Base-by-base conservation (phyloP, 208 protist species). In the Leishmania gerbilli region DNA sequence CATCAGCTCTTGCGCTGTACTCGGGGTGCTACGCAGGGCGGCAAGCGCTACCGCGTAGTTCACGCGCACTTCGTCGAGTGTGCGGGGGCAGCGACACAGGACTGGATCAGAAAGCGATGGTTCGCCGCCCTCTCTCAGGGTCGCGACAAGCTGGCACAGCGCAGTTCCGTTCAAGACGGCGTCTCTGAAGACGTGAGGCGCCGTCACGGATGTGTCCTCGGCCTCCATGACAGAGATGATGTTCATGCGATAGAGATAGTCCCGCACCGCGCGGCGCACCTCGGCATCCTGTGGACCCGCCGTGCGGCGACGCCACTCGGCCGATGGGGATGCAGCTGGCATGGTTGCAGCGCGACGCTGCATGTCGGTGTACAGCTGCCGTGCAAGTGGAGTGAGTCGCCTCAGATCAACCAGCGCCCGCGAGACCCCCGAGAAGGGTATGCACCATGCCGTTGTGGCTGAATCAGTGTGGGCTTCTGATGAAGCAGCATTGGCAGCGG, bases 231-330 rank as follows among this genome's bases (percentile, higher is more conserved):
- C 64, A 55, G 82, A 79, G 17, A 95, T 71, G 67, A 96, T 91
- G 80, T 93, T 89, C 83, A 95, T 88, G 55, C 93, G 87, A 31
- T 92, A 81, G 37, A 96, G 86, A 77, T 89, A 92, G 79, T 96
- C 93, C 27, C 93, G 89, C 67, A 95, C 87, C 15, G 87, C 87
- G 4, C 80, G 67, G 56, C 89, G 84, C 76, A 84, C 68, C 67
- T 86, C 81, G 6, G 79, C 72, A 45, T 90, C 86, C n/a, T 81
- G 76, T 71, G 81, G 71, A 21, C 21, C 31, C 8, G 31, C 31
- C 40, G 71, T 27, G 62, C 79, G 83, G 5, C 82, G 82, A 17
- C 74, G 82, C 82, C 78, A 86, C 60, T 79, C 60, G n/a, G 1
- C 68, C 17, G 58, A 3, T 24, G 15, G 37, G 4, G 49, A 45